These are phyloP conservation scores for Gossypium sturtianum DNA, from an alignment of 345 rosid genomes.

Conservation along the genomic window DNA sequence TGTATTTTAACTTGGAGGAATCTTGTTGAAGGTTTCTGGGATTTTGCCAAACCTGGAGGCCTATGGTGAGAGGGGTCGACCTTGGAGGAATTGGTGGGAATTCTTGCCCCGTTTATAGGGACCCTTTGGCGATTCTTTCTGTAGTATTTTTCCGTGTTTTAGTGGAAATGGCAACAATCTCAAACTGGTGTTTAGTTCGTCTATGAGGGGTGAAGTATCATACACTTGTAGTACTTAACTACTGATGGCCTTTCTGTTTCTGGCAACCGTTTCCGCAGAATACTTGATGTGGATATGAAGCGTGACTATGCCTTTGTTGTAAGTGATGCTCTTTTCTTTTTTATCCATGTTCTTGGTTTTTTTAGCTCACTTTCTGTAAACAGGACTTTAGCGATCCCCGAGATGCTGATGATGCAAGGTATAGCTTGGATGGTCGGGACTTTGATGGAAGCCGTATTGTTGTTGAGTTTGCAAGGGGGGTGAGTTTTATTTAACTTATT, in stretches of 20 bases:
- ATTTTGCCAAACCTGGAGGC: constrained; percentile 86
- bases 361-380: constrained; percentile 13
- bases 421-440: constrained; percentile 71
- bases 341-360: not conserved
- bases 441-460: constrained; percentile 83
- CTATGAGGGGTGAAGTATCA: constrained; percentile 82
- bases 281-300: constrained; percentile 99
- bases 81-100: constrained; percentile 65
- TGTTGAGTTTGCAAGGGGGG: constrained; percentile 93
- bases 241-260: constrained; percentile 98
- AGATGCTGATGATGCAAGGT: constrained; percentile 94
- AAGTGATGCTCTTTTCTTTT: constrained; percentile 22
- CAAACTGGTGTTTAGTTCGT: constrained; percentile 84
- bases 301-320: constrained; percentile 98
- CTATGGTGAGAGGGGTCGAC: constrained; percentile 86
- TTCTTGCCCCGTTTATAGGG: constrained; percentile 27
- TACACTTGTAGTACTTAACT: constrained; percentile 73
- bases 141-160: constrained; percentile 64
- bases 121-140: constrained; percentile 28
- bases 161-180: constrained; percentile 77
- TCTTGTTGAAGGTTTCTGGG: constrained; percentile 99
- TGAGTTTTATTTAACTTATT: constrained; percentile 14
- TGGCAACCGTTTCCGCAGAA: constrained; percentile 96
- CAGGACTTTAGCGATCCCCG: constrained; percentile 96
- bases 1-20: constrained; percentile 73